Percentiles rank a stretch among this genome's conserved stretches.
These are phyloP conservation scores for Cucumis hystrix DNA, from an alignment of 306 rosid species.

Conservation along the genomic window DNA sequence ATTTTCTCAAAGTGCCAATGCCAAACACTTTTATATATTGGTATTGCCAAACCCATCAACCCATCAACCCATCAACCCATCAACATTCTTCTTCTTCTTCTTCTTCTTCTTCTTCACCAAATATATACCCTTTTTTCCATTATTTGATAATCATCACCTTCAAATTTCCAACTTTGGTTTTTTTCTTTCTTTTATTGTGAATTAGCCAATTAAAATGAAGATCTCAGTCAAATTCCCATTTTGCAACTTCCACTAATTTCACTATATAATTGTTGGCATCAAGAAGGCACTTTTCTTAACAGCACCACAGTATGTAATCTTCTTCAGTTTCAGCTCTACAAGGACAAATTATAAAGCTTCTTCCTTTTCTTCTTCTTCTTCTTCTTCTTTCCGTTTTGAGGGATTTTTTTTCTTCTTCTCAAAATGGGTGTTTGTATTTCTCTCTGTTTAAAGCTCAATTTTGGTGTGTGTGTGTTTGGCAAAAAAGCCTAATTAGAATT, in stretches of 20 bases:
- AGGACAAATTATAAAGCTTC: background rate
- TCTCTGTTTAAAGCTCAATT: background rate
- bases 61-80: background rate
- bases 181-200: background rate
- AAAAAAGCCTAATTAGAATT: background rate
- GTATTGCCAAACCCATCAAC: background rate
- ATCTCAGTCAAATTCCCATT: background rate
- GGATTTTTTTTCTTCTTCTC: background rate
- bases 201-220: background rate
- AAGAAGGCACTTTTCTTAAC: background rate
- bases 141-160: background rate
- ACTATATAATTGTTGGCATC: background rate
- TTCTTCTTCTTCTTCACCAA: background rate
- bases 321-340: background rate
- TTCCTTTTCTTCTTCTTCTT: background rate
- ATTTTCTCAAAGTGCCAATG: background rate
- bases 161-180: background rate
- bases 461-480: background rate
- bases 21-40: background rate
- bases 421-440: background rate
- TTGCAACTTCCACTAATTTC: conserved; percentile 1
- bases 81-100: background rate
- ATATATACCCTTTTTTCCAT: background rate
- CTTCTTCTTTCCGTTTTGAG: background rate
- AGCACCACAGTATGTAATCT: background rate